Evolutionary conservation across 805 yeast species (phyloP), one percentile per base, ranked within the genome.

Genomic region (Yamadazyma phyllophila): DNA sequence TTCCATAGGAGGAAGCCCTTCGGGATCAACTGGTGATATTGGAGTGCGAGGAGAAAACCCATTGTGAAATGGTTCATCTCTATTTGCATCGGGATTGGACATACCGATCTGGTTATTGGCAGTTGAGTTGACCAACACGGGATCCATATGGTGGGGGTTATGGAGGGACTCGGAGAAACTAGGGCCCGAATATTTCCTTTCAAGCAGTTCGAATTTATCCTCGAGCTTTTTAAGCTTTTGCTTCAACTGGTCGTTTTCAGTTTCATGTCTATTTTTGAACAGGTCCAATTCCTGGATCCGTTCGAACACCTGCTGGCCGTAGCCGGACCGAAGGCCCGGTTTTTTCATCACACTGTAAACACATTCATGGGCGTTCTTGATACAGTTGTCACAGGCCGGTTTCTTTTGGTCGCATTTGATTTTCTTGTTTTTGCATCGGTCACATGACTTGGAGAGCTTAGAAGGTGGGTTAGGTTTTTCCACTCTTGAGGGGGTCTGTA

Each of bases 301-400:
- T 9, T 51, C 54, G 16, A 49, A 44, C 3, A 54, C 53, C 29
- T 54, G 55, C 43, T 49, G 54, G 3, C 58, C 57, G 38, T 54
- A 54, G 4, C 58, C 58, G 3, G 53, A 29, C 14, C 48, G 49
- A 12, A 54, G 39, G 8, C 58, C 58, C 2, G 58, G 58, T 31
- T 54, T 54, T 37, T 49, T 54, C 50, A 53, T 49, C 14, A 48
- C 41, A 33, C 56, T 52, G 41, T 53, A 54, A 1, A 51, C 39
- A 40, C 55, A 51, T 34, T 36, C 36, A 26, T 45, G 49, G 9
- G 36, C 50, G 24, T 40, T 41, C 26, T 49, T 53, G 13, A 37
- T 17, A 40, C 57, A 53, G 34, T 53, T 48, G 13, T 39, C 46
- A 39, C 57, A 53, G 9, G 33, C 33, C 3, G 57, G 57, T 34